These are phyloP conservation scores for Petunia axillaris DNA, from an alignment of 257 asterid species.

Conservation along the genomic window DNA sequence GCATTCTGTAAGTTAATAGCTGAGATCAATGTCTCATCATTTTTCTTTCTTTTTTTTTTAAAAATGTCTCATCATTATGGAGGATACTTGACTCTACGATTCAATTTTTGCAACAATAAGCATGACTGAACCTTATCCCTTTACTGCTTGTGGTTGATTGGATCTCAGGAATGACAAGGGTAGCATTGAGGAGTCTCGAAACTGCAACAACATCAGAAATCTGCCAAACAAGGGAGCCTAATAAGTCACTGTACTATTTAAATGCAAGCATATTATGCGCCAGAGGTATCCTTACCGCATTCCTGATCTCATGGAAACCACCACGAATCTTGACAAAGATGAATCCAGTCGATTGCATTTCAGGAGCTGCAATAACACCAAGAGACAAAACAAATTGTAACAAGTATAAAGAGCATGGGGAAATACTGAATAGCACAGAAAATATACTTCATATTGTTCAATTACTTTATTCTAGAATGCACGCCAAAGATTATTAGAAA, in stretches of 20 bases:
- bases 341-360: slow-evolving; percentile 57
- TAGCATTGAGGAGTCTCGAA: slow-evolving; percentile 90
- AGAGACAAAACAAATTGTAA: background rate
- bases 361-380: slow-evolving; percentile 62
- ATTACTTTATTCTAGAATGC: background rate
- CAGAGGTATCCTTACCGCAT: slow-evolving; percentile 61
- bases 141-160: slow-evolving; percentile 98
- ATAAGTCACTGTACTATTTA: slow-evolving; percentile 3
- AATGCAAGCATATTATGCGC: background rate
- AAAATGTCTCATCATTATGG: background rate
- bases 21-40: slow-evolving; percentile 11
- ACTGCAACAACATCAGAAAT: slow-evolving; percentile 91
- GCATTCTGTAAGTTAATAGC: background rate
- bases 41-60: background rate
- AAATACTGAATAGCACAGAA: background rate
- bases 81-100: background rate
- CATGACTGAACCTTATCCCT: slow-evolving; percentile 73
- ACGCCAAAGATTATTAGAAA: background rate
- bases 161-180: slow-evolving; percentile 89
- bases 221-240: slow-evolving; percentile 42
- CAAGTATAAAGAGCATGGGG: background rate
- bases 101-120: slow-evolving; percentile 10
- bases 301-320: slow-evolving; percentile 95
- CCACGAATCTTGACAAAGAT: slow-evolving; percentile 89
- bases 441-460: background rate